phyloP scores from a whole-genome alignment of 352 stramenopile genomes.

The Pythium rishiriense region DNA sequence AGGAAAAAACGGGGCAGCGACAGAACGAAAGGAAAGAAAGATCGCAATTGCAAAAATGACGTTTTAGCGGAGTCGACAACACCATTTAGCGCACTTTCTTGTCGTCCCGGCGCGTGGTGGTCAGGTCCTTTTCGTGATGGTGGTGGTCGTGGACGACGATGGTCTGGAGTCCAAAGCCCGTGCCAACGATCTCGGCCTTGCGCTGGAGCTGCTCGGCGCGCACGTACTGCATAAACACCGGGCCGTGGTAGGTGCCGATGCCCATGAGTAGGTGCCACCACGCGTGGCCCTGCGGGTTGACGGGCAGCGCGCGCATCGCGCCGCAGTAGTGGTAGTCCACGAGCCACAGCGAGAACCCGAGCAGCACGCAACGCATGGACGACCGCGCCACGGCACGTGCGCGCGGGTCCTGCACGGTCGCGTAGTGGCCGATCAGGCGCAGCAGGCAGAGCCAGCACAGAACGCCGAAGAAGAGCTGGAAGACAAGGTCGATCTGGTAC shows the following conservation, averaged over 20 bases:
- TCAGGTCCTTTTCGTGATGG: not conserved
- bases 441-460: constrained; percentile 52
- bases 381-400: constrained; percentile 59
- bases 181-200: constrained; percentile 53
- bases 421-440: constrained; percentile 64
- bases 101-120: not conserved
- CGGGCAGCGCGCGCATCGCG: constrained; percentile 45
- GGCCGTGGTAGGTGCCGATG: constrained; percentile 73
- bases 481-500: constrained; percentile 76
- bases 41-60: not conserved
- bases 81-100: constrained; percentile 18
- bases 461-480: constrained; percentile 75
- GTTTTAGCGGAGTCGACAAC: not conserved
- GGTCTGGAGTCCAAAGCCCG: constrained; percentile 63
- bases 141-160: constrained; percentile 48
- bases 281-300: constrained; percentile 81
- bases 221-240: constrained; percentile 88
- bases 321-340: constrained; percentile 84
- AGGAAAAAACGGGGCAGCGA: not conserved
- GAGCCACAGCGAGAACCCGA: constrained; percentile 72
- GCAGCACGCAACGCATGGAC: constrained; percentile 59
- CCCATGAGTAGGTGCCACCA: constrained; percentile 88
- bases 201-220: constrained; percentile 74
- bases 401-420: constrained; percentile 49
- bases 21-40: not conserved